These are phyloP conservation scores for Brassica hybrid DNA, from an alignment of 441 rosid species.

Conservation along the genomic window DNA sequence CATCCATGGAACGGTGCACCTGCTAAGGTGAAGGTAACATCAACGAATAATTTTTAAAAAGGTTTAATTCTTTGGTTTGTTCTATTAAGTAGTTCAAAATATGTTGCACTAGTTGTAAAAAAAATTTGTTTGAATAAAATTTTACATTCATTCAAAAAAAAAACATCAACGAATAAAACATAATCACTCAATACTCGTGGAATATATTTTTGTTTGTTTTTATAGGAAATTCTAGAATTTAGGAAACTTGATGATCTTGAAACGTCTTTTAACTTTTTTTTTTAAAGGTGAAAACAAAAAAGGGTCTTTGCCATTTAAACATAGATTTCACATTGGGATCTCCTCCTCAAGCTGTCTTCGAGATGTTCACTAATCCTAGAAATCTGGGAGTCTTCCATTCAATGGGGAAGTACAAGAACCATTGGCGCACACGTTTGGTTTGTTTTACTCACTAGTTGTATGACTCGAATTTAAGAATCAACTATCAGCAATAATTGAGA, in stretches of 20 bases:
- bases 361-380: slow-evolving; percentile 65
- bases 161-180: neutral
- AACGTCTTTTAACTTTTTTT: neutral
- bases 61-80: too few species aligned
- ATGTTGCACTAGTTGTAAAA: too few species aligned
- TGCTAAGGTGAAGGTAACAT: neutral
- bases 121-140: too few species aligned
- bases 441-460: neutral
- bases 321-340: slow-evolving; percentile 58
- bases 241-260: neutral
- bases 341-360: slow-evolving; percentile 76
- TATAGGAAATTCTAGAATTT: neutral
- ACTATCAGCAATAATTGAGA: neutral
- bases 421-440: slow-evolving; percentile 25
- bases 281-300: slow-evolving; percentile 66
- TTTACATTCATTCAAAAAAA: too few species aligned
- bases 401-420: slow-evolving; percentile 40
- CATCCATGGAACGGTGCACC: slow-evolving; percentile 3
- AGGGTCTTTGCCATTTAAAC: slow-evolving; percentile 70
- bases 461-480: neutral
- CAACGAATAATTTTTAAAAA: neutral
- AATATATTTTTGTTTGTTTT: neutral
- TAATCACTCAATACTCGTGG: neutral
- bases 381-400: neutral
- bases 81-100: too few species aligned